These are phyloP conservation scores for Corylus heterophylla DNA, from an alignment of 306 rosid species.

Conservation along the genomic window DNA sequence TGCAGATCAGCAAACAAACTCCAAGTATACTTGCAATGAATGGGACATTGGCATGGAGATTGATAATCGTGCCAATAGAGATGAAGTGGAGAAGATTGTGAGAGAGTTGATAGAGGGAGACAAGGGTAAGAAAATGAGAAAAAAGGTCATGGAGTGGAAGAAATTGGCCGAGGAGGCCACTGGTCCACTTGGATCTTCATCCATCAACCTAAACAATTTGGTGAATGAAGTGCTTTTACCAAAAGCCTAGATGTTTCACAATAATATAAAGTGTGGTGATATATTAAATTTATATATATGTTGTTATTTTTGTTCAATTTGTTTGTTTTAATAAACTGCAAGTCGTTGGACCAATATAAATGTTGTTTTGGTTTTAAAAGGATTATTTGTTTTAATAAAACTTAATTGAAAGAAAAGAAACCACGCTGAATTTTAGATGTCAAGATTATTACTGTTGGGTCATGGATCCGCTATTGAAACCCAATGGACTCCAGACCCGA, in stretches of 20 bases:
- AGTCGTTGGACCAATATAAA: no score
- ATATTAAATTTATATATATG: no score
- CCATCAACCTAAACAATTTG: constrained; percentile 3
- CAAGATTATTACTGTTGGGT: no score
- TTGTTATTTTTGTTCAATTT: no score
- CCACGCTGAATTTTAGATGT: no score
- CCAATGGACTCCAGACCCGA: no score
- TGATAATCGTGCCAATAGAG: background rate
- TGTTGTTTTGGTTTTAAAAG: no score
- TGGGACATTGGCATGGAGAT: constrained; percentile 5
- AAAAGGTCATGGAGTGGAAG: constrained; percentile 2
- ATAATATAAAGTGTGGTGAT: background rate
- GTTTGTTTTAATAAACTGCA: no score
- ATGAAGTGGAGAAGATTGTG: background rate
- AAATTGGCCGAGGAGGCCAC: background rate
- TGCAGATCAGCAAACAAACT: background rate
- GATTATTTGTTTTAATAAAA: no score
- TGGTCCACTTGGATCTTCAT: background rate
- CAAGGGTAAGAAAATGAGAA: background rate
- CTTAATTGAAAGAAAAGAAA: no score
- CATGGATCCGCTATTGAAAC: no score
- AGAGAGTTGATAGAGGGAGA: constrained; percentile 2
- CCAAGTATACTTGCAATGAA: background rate
- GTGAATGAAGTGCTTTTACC: background rate
- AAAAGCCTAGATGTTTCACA: background rate